Conservation (phyloP, 306 rosid genomes). For the Notholithocarpus densiflorus region DNA sequence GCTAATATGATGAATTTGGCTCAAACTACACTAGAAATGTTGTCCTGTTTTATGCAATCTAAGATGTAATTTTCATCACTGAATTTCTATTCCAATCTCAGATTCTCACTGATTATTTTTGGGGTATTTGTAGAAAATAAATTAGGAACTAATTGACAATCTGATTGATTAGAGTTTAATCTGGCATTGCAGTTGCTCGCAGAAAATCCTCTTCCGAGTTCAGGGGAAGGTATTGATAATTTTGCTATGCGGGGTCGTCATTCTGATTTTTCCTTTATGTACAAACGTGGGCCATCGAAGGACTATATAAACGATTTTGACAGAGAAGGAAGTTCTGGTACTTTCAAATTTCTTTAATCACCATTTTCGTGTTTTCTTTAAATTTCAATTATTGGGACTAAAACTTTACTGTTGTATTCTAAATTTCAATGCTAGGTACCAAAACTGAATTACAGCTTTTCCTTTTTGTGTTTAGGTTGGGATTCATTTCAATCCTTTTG, state of each 20-base stretch:
- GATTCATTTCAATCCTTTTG: no score
- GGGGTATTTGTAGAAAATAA: background rate
- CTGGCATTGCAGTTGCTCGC: slow-evolving; percentile 23
- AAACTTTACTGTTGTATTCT: background rate
- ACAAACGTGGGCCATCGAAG: slow-evolving; percentile 52
- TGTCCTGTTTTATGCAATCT: slow-evolving; percentile 25
- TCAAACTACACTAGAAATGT: background rate
- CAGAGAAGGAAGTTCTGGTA: slow-evolving; percentile 53
- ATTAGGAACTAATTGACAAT: background rate
- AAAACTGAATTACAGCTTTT: no score
- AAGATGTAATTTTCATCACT: slow-evolving; percentile 6
- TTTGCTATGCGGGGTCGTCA: slow-evolving; percentile 72
- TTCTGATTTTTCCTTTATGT: slow-evolving; percentile 13
- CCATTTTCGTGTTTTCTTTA: background rate
- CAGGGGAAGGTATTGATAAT: slow-evolving; percentile 30
- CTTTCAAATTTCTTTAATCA: slow-evolving; percentile 13
- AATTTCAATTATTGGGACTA: background rate
- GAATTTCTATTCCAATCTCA: background rate
- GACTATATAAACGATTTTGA: slow-evolving; percentile 38
- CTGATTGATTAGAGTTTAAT: background rate
- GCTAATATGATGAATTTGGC: background rate
- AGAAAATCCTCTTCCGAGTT: slow-evolving; percentile 9
- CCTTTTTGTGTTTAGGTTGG: no score
- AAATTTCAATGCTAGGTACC: background rate
- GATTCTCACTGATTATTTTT: background rate